Evolutionary conservation across 441 rosid species (phyloP), one percentile per base, ranked within the genome.

Genomic region (Bocquillonia castaneifolia): DNA sequence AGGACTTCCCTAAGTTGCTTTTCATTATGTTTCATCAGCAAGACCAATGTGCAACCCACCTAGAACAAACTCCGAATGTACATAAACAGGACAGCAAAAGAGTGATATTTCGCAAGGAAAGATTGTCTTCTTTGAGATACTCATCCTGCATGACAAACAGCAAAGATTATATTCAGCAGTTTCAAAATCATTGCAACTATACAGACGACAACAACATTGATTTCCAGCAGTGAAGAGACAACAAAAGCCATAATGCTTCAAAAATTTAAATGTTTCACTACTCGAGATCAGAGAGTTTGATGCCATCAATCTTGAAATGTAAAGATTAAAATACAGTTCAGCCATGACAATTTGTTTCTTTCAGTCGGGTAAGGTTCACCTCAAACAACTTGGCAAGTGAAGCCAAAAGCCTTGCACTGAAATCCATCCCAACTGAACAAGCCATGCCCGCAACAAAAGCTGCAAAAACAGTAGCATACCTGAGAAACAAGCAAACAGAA

Each of bases 361-460:
- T 48, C 45, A 57, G 68, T 53, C 28, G 39, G 10, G 61, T 26
- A 48, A 53, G 59, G n/a, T 59, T 67, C 61, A 89, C 98, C 97
- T 89, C 90, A 50, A 91, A 87, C 69, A 77, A 63, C 76, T 78
- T 82, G 69, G 97, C 97, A 52, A 89, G 88, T 64, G 83, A 82
- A 69, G 91, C 87, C 81, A 89, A 47, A 76, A 93, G 80, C 80
- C 88, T 89, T 76, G 98, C 96, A 69, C 93, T 82, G 74, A 93
- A 93, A 74, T 91, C 94, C 74, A 82, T 79, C 32, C 98, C 98
- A 71, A 88, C 92, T 22, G 73, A 78, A 77, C 90, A 88, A 64
- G 94, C 86, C 88, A 88, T 81, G 73, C 97, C 98, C 40, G 97
- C 96, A 74, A 91, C 83, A 78, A 89, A 93, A 50, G 98, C 82